Evolutionary conservation across 768 basidiomycete genomes (phyloP), one percentile per base, ranked within the genome.

Genomic region (Mycena kentingensis): DNA sequence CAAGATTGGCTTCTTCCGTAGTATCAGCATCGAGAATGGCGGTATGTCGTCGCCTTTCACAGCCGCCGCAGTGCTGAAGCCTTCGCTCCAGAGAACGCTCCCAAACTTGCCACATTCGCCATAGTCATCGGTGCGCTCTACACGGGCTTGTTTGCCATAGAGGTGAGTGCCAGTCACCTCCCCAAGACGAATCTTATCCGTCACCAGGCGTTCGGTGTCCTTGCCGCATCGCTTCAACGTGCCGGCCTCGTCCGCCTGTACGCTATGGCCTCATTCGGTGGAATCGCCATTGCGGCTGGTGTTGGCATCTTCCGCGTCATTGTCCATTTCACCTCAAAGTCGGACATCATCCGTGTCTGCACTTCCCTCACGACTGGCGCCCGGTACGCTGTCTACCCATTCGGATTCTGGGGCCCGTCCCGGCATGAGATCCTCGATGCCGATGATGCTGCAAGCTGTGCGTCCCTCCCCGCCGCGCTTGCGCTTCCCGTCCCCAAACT

Each of bases 281-380:
- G 75, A 5, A 64, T 79, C 18, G 63, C 85, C 41, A 61, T 84
- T 2, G 69, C 85, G 21, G 58, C 78, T 5, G 86, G 69, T 0
- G 68, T 79, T 3, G 81, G 78, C 6, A 56, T 90, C 34, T 61
- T 85, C 55, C 76, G 81, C 25, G 70, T 82, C 8, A 66, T 91
- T 7, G 71, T 81, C 1, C 89, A 92, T 61, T 90, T 89, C 58
- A 73, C 73, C 0, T 76, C 77, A 71, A 90, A 89, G 89, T 69
- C 71, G 42, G 77, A 81, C 25, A 72, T 90, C 49, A 75, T 93
- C 22, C 54, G 54, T 3, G 78, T 82, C 51, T 93, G 90, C 54
- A 67, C 68, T 3, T 54, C 61, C 7, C 39, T 80, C 15, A 71
- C 73, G 16, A 70, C 63, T 58, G 77, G 63, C 16, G 21, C 56